Evolutionary conservation across 225 moss, liverwort and hornwort species (phyloP), one percentile per base, ranked within the genome.

Genomic region (Sphagnum tenellum): DNA sequence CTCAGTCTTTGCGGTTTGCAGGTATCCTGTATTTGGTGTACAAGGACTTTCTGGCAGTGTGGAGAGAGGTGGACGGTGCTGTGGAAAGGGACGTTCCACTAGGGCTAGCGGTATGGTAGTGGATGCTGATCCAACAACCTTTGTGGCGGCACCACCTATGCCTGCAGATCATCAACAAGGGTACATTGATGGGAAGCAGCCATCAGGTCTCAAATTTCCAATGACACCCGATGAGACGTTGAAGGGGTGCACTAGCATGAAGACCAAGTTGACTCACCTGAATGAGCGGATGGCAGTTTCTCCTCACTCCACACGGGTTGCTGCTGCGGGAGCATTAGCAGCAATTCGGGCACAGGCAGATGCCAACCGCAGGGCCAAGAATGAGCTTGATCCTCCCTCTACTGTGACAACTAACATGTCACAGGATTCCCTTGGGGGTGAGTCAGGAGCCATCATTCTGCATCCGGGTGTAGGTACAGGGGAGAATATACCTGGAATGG

Each of bases 271-370:
- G 29, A 48, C 68, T 3, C 57, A 65, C 7, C 44, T 53, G 12
- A 66, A 47, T 60, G 82, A 79, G 12, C 68, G 76, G 61, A 75
- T 66, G 45, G 64, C 83, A 10, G 14, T 79, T 4, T 76, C 83
- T 50, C 76, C 79, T 8, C 79, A 83, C 54, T 74, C 79, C 3
- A 79, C 83, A 3, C 64, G 83, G 50, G 70, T 83, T 46, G 83
- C 83, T 55, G 83, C 83, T 55, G 83, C 79, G 46, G 83, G 83
- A 54, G 83, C 83, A 12, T 60, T 83, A 66, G 83, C 83, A 55
- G 83, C 83, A 47, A 79, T 83, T 50, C 73, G 83, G 74, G 83
- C 83, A 58, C 83, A 83, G 55, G 76, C 74, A 60, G 79, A 83
- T 72, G 76, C 74, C 58, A 71, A 74, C 67, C 79, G 76, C 58